Percentiles rank a stretch among this genome's conserved stretches.
Evolutionary conservation across 768 basidiomycete genomes (phyloP).

Genomic region (Amanita rimosa): DNA sequence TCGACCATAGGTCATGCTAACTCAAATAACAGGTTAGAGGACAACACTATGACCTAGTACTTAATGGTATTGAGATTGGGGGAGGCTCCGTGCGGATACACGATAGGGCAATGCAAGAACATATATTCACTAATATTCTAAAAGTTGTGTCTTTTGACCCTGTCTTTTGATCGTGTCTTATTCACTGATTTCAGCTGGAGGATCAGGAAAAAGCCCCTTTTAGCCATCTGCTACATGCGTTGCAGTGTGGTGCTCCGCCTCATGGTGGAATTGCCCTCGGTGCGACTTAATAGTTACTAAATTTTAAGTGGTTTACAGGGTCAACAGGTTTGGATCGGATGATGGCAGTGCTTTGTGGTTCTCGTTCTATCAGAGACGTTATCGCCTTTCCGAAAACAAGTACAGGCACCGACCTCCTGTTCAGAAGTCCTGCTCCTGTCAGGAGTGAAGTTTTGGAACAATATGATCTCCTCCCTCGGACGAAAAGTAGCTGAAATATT

Average conservation of each 20-base stretch:
- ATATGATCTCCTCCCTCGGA: constrained; percentile 40
- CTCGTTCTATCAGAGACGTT: constrained; percentile 85
- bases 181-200: constrained; percentile 39
- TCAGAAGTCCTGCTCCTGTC: constrained; percentile 74
- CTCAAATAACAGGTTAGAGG: constrained; percentile 57
- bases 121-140: constrained; percentile 65
- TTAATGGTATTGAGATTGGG: constrained; percentile 90
- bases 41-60: constrained; percentile 92
- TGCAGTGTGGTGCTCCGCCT: constrained; percentile 86
- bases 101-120: constrained; percentile 78
- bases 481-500: background rate
- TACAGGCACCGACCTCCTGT: constrained; percentile 74
- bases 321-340: constrained; percentile 80
- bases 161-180: background rate
- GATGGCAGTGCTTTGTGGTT: constrained; percentile 82
- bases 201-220: constrained; percentile 68
- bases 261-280: constrained; percentile 94
- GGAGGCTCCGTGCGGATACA: constrained; percentile 92
- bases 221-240: constrained; percentile 75
- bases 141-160: constrained; percentile 39
- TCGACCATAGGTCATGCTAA: constrained; percentile 4
- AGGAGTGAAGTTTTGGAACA: constrained; percentile 39
- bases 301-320: constrained; percentile 6
- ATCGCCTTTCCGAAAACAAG: constrained; percentile 95
- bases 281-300: constrained; percentile 17